These are phyloP conservation scores for Arachis hypogaea DNA, from an alignment of 306 rosid genomes.

Conservation along the genomic window DNA sequence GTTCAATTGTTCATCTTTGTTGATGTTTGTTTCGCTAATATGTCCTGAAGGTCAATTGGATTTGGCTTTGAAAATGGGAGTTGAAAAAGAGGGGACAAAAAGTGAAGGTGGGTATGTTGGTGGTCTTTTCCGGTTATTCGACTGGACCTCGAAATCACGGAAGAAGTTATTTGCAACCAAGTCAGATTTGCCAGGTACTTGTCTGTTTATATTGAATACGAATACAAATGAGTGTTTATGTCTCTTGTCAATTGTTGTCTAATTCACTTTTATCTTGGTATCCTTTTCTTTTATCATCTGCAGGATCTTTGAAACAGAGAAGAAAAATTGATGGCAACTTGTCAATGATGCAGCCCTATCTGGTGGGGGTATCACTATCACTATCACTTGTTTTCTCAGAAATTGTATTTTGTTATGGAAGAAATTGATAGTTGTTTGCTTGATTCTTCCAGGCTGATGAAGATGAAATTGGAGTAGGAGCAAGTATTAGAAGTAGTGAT, in stretches of 20 bases:
- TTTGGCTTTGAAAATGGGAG: conserved; percentile 64
- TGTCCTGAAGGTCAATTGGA: conserved; percentile 35
- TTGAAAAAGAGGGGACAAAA: conserved; percentile 59
- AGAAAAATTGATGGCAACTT: conserved; percentile 52
- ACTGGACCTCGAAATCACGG: conserved; percentile 80
- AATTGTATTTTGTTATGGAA: conserved; percentile 17
- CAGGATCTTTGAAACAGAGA: conserved; percentile 58
- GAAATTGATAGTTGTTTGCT: conserved; percentile 22
- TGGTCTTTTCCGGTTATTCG: conserved; percentile 77
- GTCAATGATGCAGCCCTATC: conserved; percentile 48
- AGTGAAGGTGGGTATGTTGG: conserved; percentile 68
- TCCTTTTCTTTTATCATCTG: conserved; percentile 14
- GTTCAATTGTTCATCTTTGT: conserved; percentile 6
- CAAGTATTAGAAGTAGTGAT: conserved; percentile 53
- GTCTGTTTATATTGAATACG: conserved; percentile 3
- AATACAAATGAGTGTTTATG: background rate
- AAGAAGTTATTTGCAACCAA: conserved; percentile 72
- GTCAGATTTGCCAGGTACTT: conserved; percentile 62
- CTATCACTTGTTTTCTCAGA: background rate
- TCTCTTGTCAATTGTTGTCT: conserved; percentile 23
- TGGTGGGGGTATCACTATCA: conserved; percentile 39
- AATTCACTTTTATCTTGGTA: conserved; percentile 34
- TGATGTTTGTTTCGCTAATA: background rate
- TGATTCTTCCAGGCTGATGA: conserved; percentile 52
- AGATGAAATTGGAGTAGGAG: conserved; percentile 50